Conservation (phyloP, 202 grass and related monocot genomes). For the Zoysia matrella region DNA sequence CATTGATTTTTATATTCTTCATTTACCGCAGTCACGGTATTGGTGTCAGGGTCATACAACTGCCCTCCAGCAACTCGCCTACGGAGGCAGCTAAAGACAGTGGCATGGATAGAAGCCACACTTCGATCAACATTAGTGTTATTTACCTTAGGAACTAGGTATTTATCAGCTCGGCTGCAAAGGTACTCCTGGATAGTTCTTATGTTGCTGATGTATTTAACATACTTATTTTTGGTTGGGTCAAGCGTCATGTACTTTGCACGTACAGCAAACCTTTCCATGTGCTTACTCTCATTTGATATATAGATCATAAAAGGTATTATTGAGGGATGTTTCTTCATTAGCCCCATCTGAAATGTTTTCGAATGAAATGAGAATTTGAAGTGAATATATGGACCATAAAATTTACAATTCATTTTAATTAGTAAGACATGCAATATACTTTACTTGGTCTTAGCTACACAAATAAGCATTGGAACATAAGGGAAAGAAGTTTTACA, state of each 20-base stretch:
- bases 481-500: neutral
- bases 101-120: conserved; percentile 91
- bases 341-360: neutral
- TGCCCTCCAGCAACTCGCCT: conserved; percentile 59
- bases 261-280: too few relatives aligned
- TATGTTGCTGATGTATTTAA: conserved; percentile 95
- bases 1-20: conserved; percentile 88
- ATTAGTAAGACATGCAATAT: conserved; percentile 1
- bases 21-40: conserved; percentile 63
- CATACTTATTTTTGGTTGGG: conserved; percentile 86
- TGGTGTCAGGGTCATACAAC: conserved; percentile 74
- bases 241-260: conserved; percentile 25
- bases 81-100: conserved; percentile 85
- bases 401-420: conserved; percentile 8
- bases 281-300: too few relatives aligned
- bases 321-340: too few relatives aligned
- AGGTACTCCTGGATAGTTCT: conserved; percentile 95
- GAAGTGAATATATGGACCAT: neutral
- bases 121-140: conserved; percentile 94
- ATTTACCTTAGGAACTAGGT: conserved; percentile 90
- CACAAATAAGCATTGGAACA: conserved; percentile 32
- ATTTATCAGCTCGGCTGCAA: conserved; percentile 82
- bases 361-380: conserved; percentile 5
- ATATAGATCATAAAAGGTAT: too few relatives aligned
- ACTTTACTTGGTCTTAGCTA: neutral